Percentiles rank a stretch among this genome's conserved stretches.
Conservation (phyloP, 441 rosid species). For the Corymbia calophylla region DNA sequence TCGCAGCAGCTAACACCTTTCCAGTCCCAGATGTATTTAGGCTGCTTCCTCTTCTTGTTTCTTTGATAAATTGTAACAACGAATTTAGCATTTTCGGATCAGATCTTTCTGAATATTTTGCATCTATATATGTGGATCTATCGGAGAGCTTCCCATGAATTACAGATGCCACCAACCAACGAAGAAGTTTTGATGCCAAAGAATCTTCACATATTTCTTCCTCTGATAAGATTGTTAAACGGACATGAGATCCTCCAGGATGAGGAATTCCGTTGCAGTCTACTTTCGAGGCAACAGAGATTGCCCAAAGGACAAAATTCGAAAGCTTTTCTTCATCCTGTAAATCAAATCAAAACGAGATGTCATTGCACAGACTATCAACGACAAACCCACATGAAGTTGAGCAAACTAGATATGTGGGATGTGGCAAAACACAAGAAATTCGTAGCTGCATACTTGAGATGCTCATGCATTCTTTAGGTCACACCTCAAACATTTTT, state of each 20-base stretch:
- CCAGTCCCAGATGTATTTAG: slow-evolving; percentile 15
- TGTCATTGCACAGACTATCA: neutral
- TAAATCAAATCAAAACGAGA: slow-evolving; percentile 14
- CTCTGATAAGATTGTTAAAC: slow-evolving; percentile 12
- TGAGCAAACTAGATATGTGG: neutral
- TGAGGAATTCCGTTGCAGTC: slow-evolving; percentile 22
- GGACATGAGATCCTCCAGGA: slow-evolving; percentile 14
- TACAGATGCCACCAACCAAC: slow-evolving; percentile 80
- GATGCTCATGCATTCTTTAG: neutral
- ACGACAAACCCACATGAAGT: neutral
- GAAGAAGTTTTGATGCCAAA: slow-evolving; percentile 58
- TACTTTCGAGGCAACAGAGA: slow-evolving; percentile 57
- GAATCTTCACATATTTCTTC: slow-evolving; percentile 43
- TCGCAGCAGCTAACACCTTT: slow-evolving; percentile 39
- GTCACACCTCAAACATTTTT: neutral
- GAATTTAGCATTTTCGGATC: slow-evolving; percentile 29
- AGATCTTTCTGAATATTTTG: slow-evolving; percentile 20
- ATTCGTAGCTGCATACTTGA: neutral
- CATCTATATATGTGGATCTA: slow-evolving; percentile 14
- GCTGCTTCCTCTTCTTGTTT: slow-evolving; percentile 16
- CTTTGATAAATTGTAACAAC: slow-evolving; percentile 33
- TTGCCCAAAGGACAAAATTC: slow-evolving; percentile 71
- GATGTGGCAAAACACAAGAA: neutral
- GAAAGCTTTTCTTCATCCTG: slow-evolving; percentile 68
- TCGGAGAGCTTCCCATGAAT: slow-evolving; percentile 52